phyloP scores from a whole-genome alignment of 345 rosid species.

The Lepidium aucheri region DNA sequence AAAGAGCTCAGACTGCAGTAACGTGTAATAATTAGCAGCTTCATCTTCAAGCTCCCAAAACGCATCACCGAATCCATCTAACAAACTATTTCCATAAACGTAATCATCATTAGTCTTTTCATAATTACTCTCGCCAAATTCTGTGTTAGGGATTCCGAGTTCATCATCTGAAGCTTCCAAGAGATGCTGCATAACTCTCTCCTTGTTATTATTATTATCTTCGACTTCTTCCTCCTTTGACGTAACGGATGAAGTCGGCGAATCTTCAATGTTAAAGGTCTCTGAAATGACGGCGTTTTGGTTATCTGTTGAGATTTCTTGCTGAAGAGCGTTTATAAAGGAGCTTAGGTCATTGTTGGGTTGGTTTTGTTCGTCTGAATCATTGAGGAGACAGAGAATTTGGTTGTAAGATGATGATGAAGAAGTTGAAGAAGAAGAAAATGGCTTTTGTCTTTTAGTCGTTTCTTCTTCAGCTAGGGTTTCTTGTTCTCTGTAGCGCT shows the following conservation, averaged over 20 bases:
- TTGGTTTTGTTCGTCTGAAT: slow-evolving; percentile 48
- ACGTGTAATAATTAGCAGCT: slow-evolving; percentile 51
- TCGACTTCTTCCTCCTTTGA: slow-evolving; percentile 24
- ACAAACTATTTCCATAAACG: slow-evolving; percentile 18
- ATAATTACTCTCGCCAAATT: slow-evolving; percentile 15
- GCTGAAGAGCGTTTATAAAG: slow-evolving; percentile 48
- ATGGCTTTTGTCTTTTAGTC: slow-evolving; percentile 39
- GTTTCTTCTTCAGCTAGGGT: slow-evolving; percentile 27
- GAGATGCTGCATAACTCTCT: slow-evolving; percentile 60
- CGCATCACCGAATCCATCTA: slow-evolving; percentile 38
- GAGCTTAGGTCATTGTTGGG: slow-evolving; percentile 45
- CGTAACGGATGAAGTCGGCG: not conserved
- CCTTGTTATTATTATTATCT: slow-evolving; percentile 35
- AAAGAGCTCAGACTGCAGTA: slow-evolving; percentile 58
- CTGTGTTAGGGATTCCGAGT: slow-evolving; percentile 64
- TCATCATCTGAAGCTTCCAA: slow-evolving; percentile 88
- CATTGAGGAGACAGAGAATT: slow-evolving; percentile 60
- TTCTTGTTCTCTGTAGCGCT: slow-evolving; percentile 52
- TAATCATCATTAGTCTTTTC: slow-evolving; percentile 6
- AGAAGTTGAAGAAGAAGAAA: too few species aligned
- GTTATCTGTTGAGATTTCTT: slow-evolving; percentile 38
- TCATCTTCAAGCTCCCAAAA: slow-evolving; percentile 83
- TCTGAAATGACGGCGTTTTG: not conserved
- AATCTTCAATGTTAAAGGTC: slow-evolving; percentile 4
- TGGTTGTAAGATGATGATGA: slow-evolving; percentile 31